phyloP scores from a whole-genome alignment of 225 moss, liverwort and hornwort genomes.

The Rhytidiadelphus loreus region DNA sequence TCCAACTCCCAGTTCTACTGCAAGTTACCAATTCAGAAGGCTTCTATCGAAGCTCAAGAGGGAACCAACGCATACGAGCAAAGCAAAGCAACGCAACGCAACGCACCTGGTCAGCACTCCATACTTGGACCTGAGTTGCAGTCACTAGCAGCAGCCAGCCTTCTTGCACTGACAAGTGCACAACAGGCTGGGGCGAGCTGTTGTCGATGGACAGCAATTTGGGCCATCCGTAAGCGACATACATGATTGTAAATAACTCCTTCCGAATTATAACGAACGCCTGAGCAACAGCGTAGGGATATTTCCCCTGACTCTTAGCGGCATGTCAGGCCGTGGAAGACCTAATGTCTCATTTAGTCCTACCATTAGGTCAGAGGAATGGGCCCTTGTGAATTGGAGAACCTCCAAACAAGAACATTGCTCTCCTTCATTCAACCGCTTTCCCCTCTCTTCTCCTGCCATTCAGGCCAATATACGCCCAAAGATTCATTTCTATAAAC shows the following conservation, averaged over 20 bases:
- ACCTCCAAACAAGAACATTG: background rate
- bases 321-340: constrained; percentile 3
- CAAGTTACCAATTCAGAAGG: background rate
- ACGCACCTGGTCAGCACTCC: constrained; percentile 86
- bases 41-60: background rate
- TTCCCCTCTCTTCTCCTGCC: constrained; percentile 2
- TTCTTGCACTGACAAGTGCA: constrained; percentile 70
- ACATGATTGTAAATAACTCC: constrained; percentile 54
- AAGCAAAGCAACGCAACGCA: background rate
- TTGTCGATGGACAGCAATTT: constrained; percentile 83
- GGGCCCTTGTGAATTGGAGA: background rate
- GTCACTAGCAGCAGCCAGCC: constrained; percentile 76
- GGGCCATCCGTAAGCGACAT: constrained; percentile 99
- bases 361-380: constrained; percentile 12
- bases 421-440: background rate
- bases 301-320: background rate
- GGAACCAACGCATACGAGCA: background rate
- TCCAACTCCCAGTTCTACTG: background rate
- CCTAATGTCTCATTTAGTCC: background rate
- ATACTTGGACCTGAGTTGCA: constrained; percentile 76
- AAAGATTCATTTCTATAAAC: background rate
- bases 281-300: background rate
- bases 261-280: background rate
- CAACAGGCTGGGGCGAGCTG: constrained; percentile 79
- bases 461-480: constrained; percentile 1